Percentiles rank a stretch among this genome's conserved stretches.
Evolutionary conservation across 1,139 yeast species (phyloP).

Genomic region (Suhomyces bribrorum): DNA sequence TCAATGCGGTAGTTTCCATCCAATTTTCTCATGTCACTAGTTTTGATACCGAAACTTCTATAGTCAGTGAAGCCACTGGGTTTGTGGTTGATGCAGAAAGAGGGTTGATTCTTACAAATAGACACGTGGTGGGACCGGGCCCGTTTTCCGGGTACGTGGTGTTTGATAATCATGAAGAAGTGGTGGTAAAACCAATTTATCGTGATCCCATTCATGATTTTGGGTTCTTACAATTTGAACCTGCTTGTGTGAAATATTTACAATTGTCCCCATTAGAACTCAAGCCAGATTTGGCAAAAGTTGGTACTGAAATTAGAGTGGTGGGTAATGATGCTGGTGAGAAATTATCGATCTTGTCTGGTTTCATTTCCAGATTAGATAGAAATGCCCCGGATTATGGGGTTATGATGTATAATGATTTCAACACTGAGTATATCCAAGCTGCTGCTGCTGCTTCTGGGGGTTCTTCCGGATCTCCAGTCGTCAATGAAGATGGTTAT

Average conservation of each 20-base stretch:
- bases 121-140: conserved; percentile 95
- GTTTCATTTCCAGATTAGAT: conserved; percentile 86
- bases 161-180: conserved; percentile 93
- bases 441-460: conserved; percentile 97
- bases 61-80: conserved; percentile 91
- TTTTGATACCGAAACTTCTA: conserved; percentile 82
- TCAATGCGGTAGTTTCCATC: conserved; percentile 83
- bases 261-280: conserved; percentile 64
- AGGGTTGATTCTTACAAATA: conserved; percentile 85
- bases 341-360: conserved; percentile 82
- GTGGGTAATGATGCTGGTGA: conserved; percentile 98
- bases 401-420: conserved; percentile 84
- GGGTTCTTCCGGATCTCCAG: conserved; percentile 96
- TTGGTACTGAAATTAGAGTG: conserved; percentile 90
- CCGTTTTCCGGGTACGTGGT: conserved; percentile 91
- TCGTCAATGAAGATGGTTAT: conserved; percentile 80
- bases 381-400: conserved; percentile 97
- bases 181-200: conserved; percentile 78
- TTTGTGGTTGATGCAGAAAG: conserved; percentile 84
- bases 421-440: conserved; percentile 93
- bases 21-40: conserved; percentile 86
- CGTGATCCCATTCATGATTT: conserved; percentile 89
- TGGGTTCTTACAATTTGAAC: conserved; percentile 77
- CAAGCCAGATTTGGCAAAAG: conserved; percentile 79
- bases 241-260: conserved; percentile 71